Evolutionary conservation across 2,329 filamentous ascomycete species (phyloP).

Genomic region (Ophiocordyceps camponoti-saundersi): DNA sequence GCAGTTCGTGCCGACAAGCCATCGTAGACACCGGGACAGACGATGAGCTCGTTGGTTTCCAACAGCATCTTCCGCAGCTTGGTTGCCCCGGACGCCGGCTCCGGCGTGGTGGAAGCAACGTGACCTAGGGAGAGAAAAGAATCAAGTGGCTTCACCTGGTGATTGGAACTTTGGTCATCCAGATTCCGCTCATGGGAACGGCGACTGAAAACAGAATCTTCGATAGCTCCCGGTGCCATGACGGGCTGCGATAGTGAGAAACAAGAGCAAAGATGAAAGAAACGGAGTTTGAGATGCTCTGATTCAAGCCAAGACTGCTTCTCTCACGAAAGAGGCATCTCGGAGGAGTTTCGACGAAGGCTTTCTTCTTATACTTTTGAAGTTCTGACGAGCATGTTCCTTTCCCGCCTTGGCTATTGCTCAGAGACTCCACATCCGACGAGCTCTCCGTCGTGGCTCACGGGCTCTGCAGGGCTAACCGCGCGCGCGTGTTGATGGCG

Average conservation of each 20-base stretch:
- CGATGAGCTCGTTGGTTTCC: not conserved
- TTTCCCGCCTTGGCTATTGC: not conserved
- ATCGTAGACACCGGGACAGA: not conserved
- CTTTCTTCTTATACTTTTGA: not conserved
- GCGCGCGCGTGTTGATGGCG: not conserved
- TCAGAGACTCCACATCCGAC: not conserved
- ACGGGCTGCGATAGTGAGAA: not conserved
- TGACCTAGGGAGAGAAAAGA: not conserved
- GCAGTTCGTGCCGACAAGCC: not conserved
- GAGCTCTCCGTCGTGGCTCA: not conserved
- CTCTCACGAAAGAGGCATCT: not conserved
- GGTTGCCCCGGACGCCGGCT: not conserved
- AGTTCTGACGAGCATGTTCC: not conserved
- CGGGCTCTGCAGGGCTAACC: not conserved
- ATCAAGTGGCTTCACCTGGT: not conserved
- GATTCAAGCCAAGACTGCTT: not conserved
- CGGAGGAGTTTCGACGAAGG: not conserved
- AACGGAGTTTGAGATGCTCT: not conserved
- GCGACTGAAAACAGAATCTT: not conserved
- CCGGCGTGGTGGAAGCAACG: not conserved
- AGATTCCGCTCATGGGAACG: not conserved
- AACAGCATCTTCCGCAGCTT: not conserved
- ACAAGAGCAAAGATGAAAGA: not conserved
- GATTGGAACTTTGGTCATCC: not conserved
- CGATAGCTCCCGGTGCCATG: not conserved